Conservation (phyloP, 148 eudicot genomes). For the Talinum fruticosum region DNA sequence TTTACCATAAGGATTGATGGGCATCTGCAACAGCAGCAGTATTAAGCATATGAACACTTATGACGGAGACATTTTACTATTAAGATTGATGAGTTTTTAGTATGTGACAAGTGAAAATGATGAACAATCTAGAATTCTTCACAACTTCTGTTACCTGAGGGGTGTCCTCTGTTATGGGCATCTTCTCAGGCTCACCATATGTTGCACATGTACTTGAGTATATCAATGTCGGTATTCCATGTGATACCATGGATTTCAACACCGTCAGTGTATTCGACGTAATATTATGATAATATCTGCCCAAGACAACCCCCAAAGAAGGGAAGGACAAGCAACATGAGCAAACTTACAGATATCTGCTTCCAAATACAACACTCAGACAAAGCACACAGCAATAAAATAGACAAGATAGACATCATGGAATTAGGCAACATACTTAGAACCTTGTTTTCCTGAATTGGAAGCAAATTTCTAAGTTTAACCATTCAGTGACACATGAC, state of each 20-base stretch:
- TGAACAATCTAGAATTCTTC: not conserved
- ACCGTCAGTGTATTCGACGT: slow-evolving; percentile 86
- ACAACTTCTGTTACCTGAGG: slow-evolving; percentile 62
- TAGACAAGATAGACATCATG: not conserved
- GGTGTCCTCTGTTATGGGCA: slow-evolving; percentile 97
- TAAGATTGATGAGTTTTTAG: not conserved
- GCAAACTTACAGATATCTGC: not conserved
- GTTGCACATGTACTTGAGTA: slow-evolving; percentile 99
- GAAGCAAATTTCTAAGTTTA: not conserved
- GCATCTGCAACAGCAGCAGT: slow-evolving; percentile 47
- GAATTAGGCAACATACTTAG: not conserved
- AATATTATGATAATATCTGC: slow-evolving; percentile 93
- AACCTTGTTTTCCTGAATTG: not conserved
- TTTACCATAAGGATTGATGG: slow-evolving; percentile 97
- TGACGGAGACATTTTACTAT: not conserved
- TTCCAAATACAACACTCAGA: not conserved
- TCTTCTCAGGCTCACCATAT: slow-evolving; percentile 92
- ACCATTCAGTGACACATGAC: not conserved
- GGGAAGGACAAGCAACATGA: not conserved
- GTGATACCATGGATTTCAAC: slow-evolving; percentile 81
- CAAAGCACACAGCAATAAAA: not conserved
- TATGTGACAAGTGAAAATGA: not conserved
- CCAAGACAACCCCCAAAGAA: not conserved
- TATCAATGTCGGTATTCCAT: slow-evolving; percentile 68
- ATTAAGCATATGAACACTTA: not conserved